Evolutionary conservation across 129 eudicot species (phyloP).

Genomic region (Apium graveolens): DNA sequence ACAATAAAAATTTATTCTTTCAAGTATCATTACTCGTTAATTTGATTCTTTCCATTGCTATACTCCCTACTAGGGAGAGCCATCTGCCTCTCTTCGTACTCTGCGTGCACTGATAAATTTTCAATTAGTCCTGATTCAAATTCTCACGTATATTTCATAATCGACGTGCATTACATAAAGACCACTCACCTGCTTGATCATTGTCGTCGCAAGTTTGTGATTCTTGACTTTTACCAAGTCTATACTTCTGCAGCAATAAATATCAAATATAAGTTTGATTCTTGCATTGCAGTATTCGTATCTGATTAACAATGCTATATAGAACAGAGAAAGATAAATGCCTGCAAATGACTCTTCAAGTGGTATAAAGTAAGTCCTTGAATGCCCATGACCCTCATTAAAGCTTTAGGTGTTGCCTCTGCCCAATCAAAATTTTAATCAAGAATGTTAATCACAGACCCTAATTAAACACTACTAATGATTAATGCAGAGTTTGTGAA

Average conservation of each 20-base stretch:
- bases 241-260: slow-evolving; percentile 67
- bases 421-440: slow-evolving; percentile 14
- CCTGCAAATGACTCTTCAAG: slow-evolving; percentile 95
- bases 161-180: not conserved
- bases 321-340: slow-evolving; percentile 16
- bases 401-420: slow-evolving; percentile 95
- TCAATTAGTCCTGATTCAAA: not conserved
- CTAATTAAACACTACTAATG: not conserved
- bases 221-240: slow-evolving; percentile 69
- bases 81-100: slow-evolving; percentile 35
- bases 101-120: slow-evolving; percentile 23
- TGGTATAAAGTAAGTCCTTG: slow-evolving; percentile 92
- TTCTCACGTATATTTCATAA: not conserved
- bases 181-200: slow-evolving; percentile 52
- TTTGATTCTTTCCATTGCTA: slow-evolving; percentile 42
- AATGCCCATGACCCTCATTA: slow-evolving; percentile 86
- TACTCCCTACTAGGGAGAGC: slow-evolving; percentile 33
- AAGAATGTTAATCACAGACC: not conserved
- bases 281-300: not conserved
- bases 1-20: not conserved
- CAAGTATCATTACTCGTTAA: slow-evolving; percentile 44
- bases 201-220: slow-evolving; percentile 41
- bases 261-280: not conserved
- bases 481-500: not conserved
- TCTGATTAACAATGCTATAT: not conserved